Percentiles rank a stretch among this genome's conserved stretches.
These are phyloP conservation scores for Blastobotrys attinorum DNA, from an alignment of 805 yeast species.

Conservation along the genomic window DNA sequence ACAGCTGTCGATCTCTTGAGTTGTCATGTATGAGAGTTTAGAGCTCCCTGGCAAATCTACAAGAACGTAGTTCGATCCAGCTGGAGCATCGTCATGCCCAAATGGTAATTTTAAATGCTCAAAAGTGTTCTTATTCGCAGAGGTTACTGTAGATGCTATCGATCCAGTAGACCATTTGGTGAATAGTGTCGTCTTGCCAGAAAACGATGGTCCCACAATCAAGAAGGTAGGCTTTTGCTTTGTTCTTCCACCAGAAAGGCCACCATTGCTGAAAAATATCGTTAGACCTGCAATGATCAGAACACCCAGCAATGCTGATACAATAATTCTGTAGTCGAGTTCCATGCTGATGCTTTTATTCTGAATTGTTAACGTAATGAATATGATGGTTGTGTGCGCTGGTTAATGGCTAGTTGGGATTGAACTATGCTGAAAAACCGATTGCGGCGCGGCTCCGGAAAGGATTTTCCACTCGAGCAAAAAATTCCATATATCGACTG, in stretches of 20 bases:
- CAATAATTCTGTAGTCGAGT: background rate
- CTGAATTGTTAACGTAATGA: no score
- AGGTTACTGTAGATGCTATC: conserved; percentile 38
- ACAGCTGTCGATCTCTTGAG: conserved; percentile 39
- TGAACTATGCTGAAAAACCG: no score
- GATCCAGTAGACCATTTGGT: conserved; percentile 27
- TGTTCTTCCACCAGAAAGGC: conserved; percentile 3
- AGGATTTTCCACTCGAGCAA: no score
- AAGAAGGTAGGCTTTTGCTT: conserved; percentile 47
- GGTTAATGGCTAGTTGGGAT: no score
- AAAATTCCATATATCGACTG: no score
- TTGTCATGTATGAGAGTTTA: conserved; percentile 54
- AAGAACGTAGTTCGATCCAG: conserved; percentile 42
- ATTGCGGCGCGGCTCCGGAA: no score
- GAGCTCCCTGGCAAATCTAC: conserved; percentile 87
- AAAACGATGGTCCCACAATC: conserved; percentile 53
- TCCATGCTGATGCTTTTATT: background rate
- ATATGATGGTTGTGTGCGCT: no score
- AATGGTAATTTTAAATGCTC: conserved; percentile 35
- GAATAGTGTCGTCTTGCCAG: conserved; percentile 62
- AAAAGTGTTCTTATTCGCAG: conserved; percentile 41
- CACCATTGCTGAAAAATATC: conserved; percentile 1
- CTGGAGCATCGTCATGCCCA: conserved; percentile 23
- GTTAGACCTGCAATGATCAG: conserved; percentile 6
- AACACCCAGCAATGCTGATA: conserved; percentile 12